phyloP scores from a whole-genome alignment of 306 rosid species.

The Elaeagnus macrophylla region DNA sequence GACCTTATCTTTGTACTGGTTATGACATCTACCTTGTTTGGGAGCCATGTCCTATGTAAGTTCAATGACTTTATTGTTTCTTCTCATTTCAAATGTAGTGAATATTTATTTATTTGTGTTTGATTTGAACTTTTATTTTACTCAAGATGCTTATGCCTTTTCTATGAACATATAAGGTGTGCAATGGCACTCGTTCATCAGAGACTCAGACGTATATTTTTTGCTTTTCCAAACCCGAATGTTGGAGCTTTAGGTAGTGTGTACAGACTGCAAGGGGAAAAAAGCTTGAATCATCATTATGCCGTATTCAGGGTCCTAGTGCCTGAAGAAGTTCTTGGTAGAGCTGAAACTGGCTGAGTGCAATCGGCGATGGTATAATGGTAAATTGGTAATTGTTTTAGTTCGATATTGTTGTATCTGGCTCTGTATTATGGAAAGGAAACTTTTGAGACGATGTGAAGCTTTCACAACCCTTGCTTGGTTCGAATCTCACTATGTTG shows the following conservation, averaged over 20 bases:
- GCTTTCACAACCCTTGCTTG: no score
- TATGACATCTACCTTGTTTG: slow-evolving; percentile 87
- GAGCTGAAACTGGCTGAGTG: slow-evolving; percentile 12
- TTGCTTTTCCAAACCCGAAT: slow-evolving; percentile 65
- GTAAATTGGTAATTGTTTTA: no score
- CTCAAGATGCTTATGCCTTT: slow-evolving; percentile 10
- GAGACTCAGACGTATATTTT: slow-evolving; percentile 80
- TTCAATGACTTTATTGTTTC: slow-evolving; percentile 6
- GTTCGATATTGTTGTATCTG: no score
- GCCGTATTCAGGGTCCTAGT: slow-evolving; percentile 74
- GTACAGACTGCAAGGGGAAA: slow-evolving; percentile 75
- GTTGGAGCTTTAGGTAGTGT: slow-evolving; percentile 81
- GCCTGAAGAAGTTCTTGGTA: slow-evolving; percentile 40
- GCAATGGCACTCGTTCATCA: slow-evolving; percentile 97
- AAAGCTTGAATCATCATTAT: slow-evolving; percentile 83
- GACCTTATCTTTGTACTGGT: slow-evolving; percentile 88
- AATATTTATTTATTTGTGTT: background rate
- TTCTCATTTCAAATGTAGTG: background rate
- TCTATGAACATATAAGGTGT: slow-evolving; percentile 47
- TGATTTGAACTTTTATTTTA: background rate
- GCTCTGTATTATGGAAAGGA: no score
- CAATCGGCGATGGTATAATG: background rate
- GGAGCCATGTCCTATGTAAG: slow-evolving; percentile 97
- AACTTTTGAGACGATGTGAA: no score
- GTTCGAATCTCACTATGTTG: no score